These are phyloP conservation scores for Pluteus cervinus DNA, from an alignment of 768 basidiomycete species.

Conservation along the genomic window DNA sequence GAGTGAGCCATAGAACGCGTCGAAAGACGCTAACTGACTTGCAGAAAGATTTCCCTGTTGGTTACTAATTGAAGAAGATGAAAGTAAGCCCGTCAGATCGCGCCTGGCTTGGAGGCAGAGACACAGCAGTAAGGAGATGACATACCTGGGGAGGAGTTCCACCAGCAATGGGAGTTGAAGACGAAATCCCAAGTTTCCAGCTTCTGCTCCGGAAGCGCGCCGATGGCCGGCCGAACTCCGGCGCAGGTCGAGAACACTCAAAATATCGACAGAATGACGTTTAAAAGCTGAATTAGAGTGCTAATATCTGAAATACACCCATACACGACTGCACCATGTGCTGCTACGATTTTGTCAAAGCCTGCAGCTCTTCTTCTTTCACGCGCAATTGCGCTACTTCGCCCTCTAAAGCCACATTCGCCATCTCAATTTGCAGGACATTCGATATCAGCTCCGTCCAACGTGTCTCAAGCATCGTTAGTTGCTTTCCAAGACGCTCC, in stretches of 20 bases:
- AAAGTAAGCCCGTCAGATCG: no score
- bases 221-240: slow-evolving; percentile 6
- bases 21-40: slow-evolving; percentile 55
- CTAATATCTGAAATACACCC: no score
- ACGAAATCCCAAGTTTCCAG: slow-evolving; percentile 14
- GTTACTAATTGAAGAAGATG: no score
- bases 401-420: slow-evolving; percentile 80
- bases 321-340: no score
- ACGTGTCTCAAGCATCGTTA: slow-evolving; percentile 75
- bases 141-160: slow-evolving; percentile 33
- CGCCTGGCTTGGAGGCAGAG: no score
- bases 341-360: no score
- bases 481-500: slow-evolving; percentile 73
- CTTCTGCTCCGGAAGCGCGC: no score
- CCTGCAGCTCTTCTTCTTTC: slow-evolving; percentile 60
- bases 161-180: slow-evolving; percentile 25
- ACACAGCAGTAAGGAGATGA: slow-evolving; percentile 7
- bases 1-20: slow-evolving; percentile 82
- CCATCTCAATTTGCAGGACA: slow-evolving; percentile 93
- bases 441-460: slow-evolving; percentile 93
- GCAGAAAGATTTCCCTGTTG: no score
- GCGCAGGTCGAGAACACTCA: neutral
- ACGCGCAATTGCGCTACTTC: slow-evolving; percentile 62
- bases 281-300: no score
- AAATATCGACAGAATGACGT: slow-evolving; percentile 6